Base-by-base conservation (phyloP, 148 eudicot species). In the Tetragonia tetragonoides region DNA sequence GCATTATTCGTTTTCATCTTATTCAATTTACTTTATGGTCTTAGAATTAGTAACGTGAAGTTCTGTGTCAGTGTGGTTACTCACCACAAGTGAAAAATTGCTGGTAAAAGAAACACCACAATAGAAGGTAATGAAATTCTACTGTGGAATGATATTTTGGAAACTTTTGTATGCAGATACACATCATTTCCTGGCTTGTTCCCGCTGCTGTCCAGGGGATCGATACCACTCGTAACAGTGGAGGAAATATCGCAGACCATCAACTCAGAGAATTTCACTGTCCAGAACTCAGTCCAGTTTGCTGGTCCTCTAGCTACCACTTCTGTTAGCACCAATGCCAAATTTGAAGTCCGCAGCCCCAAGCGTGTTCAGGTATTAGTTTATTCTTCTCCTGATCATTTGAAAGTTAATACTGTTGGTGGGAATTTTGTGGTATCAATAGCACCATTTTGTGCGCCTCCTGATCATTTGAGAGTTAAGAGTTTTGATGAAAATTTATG, bases 231-330 rank as follows among this genome's bases (percentile, higher is more conserved):
- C 70, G 91, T 92, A 51, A 92, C 87, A 88, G 86, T 94, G 68
- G 97, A 94, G 64, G 95, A 94, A 85, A 90, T 94, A 77, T 92
- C 98, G n/a, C 97, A 94, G 88, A 90, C 89, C 44, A 90, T 94
- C 46, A 90, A 94, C 77, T 88, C 98, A 0, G 83, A 86, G 70
- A 89, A 81, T 75, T 89, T 94, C 71, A 87, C 98, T 1, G 97
- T 94, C 39, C 91, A 94, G 84, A 94, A 94, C 85, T 89, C 89
- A 64, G 89, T 94, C 56, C 81, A 77, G 79, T 94, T 94, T 79
- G 78, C 93, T 2, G 95, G 98, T 66, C 97, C 95, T 56, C 76
- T 88, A 68, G 83, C 98, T 75, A 89, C 93, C 75, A 92, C 97
- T 76, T 88, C 98, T n/a, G 68, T 94, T 21, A 90, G 87, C 73